Evolutionary conservation across 768 basidiomycete genomes (phyloP), one percentile per base, ranked within the genome.

Genomic region (Tricholoma furcatifolium): DNA sequence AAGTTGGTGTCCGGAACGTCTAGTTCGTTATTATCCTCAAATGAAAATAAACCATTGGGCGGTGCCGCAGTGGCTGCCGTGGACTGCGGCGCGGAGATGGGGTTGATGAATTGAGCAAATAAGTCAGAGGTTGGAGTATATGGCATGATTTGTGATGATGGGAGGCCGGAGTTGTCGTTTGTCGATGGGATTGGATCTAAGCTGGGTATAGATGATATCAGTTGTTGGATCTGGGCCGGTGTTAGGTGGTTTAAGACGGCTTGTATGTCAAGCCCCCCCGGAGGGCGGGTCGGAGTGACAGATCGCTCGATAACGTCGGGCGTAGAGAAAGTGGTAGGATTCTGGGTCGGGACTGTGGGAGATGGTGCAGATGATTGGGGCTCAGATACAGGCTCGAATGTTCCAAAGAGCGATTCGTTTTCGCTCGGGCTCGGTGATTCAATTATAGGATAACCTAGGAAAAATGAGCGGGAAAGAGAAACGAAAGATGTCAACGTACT

Each of bases 161-260:
- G 32, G 20, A 51, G 45, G 44, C 14, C 20, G 60, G n/a, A 11
- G 51, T 43, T 15, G 43, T 61, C 60, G 57, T 27, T 50, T 35
- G 51, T 60, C 43, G 55, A 48, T 24, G 55, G 61, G 36, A 43
- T 43, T 18, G 47, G 64, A 58, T 74, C 74, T 34, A 70, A 43
- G 5, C 67, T 59, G 18, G 75, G 72, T 10, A 84, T 70, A 0
- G 78, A 73, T 0, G 73, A 68, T 15, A 85, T 68, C 7, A 88
- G 68, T 48, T 81, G 77, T 54, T 86, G 84, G 47, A 87, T 74
- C 59, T 86, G 82, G 1, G 65, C 60, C 0, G 83, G 82, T 0
- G 80, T 73, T 21, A 87, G 70, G 51, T 80, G 78, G 42, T 80
- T 74, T 32, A 85, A 68, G 7, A 80, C 71, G 9, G 72, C 65